Conservation (phyloP, 2,329 filamentous ascomycete species). For the Fusarium chaquense region DNA sequence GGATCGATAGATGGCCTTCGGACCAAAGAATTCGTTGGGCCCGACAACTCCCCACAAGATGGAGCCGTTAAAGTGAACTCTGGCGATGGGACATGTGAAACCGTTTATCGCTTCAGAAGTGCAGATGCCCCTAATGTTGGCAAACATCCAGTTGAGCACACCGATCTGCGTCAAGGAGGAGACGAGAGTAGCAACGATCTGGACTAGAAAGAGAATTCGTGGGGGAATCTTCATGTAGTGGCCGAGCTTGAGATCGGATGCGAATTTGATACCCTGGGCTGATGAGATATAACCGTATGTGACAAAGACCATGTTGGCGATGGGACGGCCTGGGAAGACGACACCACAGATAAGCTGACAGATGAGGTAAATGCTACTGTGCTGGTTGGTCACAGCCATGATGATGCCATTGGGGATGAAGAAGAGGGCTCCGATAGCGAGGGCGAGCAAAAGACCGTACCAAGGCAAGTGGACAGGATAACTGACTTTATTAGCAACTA, state of each 20-base stretch:
- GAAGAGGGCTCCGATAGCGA: slow-evolving; percentile 81
- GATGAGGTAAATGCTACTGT: slow-evolving; percentile 87
- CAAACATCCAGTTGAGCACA: slow-evolving; percentile 92
- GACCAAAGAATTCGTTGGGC: slow-evolving; percentile 84
- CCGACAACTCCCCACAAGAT: slow-evolving; percentile 93
- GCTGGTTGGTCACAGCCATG: slow-evolving; percentile 92
- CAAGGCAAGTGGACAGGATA: slow-evolving; percentile 86
- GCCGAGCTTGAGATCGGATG: slow-evolving; percentile 86
- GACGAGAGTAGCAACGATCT: slow-evolving; percentile 79
- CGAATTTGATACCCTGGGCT: slow-evolving; percentile 89
- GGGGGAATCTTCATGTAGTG: slow-evolving; percentile 91
- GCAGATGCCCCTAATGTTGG: slow-evolving; percentile 80
- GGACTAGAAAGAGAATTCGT: slow-evolving; percentile 81
- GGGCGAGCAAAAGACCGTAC: slow-evolving; percentile 84
- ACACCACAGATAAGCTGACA: slow-evolving; percentile 87
- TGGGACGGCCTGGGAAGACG: slow-evolving; percentile 84
- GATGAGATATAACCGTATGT: slow-evolving; percentile 92
- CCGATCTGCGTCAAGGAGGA: slow-evolving; percentile 85
- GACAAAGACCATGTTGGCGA: slow-evolving; percentile 94
- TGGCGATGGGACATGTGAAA: slow-evolving; percentile 87
- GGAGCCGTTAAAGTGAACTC: slow-evolving; percentile 90
- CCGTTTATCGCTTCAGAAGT: slow-evolving; percentile 84
- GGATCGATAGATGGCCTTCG: slow-evolving; percentile 77
- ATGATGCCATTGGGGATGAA: slow-evolving; percentile 94
- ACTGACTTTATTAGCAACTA: slow-evolving; percentile 54